Evolutionary conservation across 1,139 yeast genomes (phyloP).

Genomic region (Taiozyma sp.): DNA sequence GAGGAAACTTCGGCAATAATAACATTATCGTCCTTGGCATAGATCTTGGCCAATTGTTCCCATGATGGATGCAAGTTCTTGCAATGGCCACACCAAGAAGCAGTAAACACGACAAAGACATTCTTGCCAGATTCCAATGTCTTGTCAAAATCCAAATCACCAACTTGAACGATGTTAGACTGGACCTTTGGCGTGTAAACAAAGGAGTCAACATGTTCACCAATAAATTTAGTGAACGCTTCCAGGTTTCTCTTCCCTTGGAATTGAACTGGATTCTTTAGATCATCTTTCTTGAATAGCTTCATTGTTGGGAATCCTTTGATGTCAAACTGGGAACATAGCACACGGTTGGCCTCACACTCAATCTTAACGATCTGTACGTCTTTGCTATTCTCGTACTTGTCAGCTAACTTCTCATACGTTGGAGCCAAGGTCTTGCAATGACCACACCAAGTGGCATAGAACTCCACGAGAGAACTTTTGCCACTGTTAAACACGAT

Average conservation of each 20-base stretch:
- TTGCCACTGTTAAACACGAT: constrained; percentile 51
- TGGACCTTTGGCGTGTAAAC: constrained; percentile 29
- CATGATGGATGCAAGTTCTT: constrained; percentile 88
- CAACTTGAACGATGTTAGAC: constrained; percentile 20
- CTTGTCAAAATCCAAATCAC: constrained; percentile 23
- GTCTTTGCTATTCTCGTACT: constrained; percentile 42
- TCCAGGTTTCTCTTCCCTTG: constrained; percentile 71
- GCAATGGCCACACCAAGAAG: constrained; percentile 99
- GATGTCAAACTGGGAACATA: constrained; percentile 67
- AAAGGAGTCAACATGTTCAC: constrained; percentile 54
- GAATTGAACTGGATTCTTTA: constrained; percentile 57
- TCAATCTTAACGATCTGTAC: constrained; percentile 83
- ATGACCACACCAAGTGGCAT: constrained; percentile 99
- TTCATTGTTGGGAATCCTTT: constrained; percentile 92
- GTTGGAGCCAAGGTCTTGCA: constrained; percentile 92
- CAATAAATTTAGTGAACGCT: constrained; percentile 59
- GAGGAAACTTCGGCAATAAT: constrained; percentile 84
- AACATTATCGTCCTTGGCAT: constrained; percentile 46
- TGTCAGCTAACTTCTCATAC: constrained; percentile 76
- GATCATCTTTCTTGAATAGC: constrained; percentile 78
- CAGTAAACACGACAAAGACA: constrained; percentile 89
- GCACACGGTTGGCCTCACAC: constrained; percentile 85
- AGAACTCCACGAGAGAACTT: constrained; percentile 73
- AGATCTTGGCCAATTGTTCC: constrained; percentile 76
- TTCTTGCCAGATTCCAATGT: constrained; percentile 19